phyloP scores from a whole-genome alignment of 179 eudicot species.

The Carnegiea gigantea region DNA sequence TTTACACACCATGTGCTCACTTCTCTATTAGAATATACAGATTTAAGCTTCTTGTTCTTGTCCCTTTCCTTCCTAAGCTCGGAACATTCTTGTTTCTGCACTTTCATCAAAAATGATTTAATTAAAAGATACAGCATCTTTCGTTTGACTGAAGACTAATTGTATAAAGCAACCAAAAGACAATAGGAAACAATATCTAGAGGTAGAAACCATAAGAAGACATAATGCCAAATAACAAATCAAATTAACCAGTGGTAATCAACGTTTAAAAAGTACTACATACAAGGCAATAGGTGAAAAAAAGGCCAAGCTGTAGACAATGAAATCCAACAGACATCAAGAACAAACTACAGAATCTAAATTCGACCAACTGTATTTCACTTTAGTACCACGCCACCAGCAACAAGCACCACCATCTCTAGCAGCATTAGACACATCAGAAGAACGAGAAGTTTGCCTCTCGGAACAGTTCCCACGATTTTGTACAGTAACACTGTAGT shows the following conservation, averaged over 20 bases:
- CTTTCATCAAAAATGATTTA: slow-evolving; percentile 7
- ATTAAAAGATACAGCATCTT: neutral
- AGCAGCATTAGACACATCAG: neutral
- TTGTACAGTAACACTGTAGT: neutral
- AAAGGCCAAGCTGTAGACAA: neutral
- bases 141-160: neutral
- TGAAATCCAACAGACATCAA: neutral
- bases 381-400: neutral
- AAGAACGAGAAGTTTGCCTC: neutral
- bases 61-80: slow-evolving; percentile 63
- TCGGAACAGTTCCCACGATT: neutral
- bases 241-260: neutral
- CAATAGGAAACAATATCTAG: neutral
- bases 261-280: neutral
- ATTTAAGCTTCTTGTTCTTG: slow-evolving; percentile 48
- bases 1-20: slow-evolving; percentile 43
- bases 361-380: neutral
- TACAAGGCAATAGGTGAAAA: neutral
- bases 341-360: neutral
- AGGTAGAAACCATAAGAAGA: neutral
- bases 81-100: slow-evolving; percentile 65
- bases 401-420: neutral
- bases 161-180: neutral
- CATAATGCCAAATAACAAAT: neutral
- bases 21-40: slow-evolving; percentile 33